Base-by-base conservation (phyloP, 805 yeast species). In the Hanseniaspora vineae region DNA sequence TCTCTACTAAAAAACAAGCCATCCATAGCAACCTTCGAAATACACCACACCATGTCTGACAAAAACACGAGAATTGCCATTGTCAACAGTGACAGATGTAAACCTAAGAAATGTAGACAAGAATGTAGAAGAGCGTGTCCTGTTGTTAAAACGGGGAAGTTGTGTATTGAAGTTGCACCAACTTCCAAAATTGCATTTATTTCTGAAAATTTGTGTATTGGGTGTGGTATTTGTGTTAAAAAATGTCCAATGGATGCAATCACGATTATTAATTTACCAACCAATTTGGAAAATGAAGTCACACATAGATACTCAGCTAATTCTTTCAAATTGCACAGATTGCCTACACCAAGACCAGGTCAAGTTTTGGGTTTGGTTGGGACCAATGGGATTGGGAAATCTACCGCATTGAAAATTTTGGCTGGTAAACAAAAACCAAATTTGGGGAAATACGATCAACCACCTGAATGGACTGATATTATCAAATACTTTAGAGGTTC, bases 201-300 rank as follows among this genome's bases (percentile, higher is more conserved):
- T 50, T 85, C 96, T 15, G 98, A 92, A 65, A 85, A 72, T 39
- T 72, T 92, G 62, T 92, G 98, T 76, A 90, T 92, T 58, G 98
- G 98, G 65, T 92, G 98, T 75, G 98, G 98, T 88, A 92, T 92
- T 58, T 92, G 98, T 77, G 96, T 89, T 46, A 92, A 92, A 68
- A 92, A 88, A 66, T 92, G 98, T 70, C 98, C 98, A 31, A 92
- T 92, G 62, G 96, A 90, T 60, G 98, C 98, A 53, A 89, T 92
- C 60, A 84, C 78, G 61, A 92, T 92, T 64, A 92, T 92, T 72
- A 92, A 92, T 64, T 74, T 92, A 65, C 98, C 98, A 54, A 90
- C 97, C 15, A 89, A 92, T 66, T 75, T 92, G 64, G 97, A 90
- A 47, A 70, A 73, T 44, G 90, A 92, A 66, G 94, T 89, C 49